Evolutionary conservation across 495 filamentous ascomycete species (phyloP).

Genomic region (Tuber umbilicatum): DNA sequence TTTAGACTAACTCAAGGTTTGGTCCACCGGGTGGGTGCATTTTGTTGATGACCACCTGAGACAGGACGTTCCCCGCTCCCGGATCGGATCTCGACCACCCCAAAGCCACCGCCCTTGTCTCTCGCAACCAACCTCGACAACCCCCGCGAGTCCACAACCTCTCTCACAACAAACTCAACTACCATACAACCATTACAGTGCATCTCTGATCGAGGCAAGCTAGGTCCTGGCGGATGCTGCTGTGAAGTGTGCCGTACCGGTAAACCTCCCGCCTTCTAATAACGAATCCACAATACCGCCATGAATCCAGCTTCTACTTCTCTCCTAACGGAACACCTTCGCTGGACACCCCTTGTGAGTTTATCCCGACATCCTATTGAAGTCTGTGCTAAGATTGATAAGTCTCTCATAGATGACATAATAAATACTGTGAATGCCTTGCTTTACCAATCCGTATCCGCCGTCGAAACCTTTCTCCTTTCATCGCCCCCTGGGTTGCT

Average conservation of each 20-base stretch:
- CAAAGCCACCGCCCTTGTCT: neutral
- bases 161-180: neutral
- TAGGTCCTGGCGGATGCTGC: neutral
- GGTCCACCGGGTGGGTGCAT: neutral
- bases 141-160: neutral
- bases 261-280: neutral
- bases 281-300: neutral
- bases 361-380: constrained; percentile 27
- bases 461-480: constrained; percentile 72
- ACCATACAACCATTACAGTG: neutral
- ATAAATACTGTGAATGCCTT: constrained; percentile 92
- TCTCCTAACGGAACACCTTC: constrained; percentile 90
- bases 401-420: constrained; percentile 93
- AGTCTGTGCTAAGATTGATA: constrained; percentile 9
- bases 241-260: neutral
- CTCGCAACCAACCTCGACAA: neutral
- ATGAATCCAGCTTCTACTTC: constrained; percentile 48
- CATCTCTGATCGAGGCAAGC: neutral
- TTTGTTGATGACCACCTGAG: neutral
- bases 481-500: constrained; percentile 62
- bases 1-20: neutral
- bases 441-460: constrained; percentile 74
- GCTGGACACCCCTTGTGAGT: constrained; percentile 83
- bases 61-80: neutral
- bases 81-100: neutral